Base-by-base conservation (phyloP, 2,329 filamentous ascomycete species). In the Neopestalotiopsis clavispora region DNA sequence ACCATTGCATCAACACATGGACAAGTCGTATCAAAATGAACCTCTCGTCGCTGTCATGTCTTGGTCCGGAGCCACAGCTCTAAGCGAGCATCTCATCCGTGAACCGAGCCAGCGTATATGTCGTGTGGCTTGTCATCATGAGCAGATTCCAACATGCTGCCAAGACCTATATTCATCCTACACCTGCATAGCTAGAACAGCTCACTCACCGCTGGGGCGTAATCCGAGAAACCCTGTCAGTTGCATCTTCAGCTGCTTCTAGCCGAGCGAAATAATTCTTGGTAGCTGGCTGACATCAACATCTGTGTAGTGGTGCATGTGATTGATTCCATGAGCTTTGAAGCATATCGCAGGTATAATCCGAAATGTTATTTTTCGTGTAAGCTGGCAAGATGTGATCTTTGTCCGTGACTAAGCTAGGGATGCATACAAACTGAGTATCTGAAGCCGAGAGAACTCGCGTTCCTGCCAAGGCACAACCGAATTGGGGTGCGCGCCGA, bases 381-480 rank as follows among this genome's bases (percentile, higher is more conserved):
- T 52, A 52, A 52, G 45, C 45, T 52, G 45, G n/a, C 45, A 17
- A 52, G 45, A n/a, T n/a, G 17, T 20, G 45, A 20, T 52, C 45
- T 52, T 52, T 20, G 45, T 20, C 17, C 20, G 45, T 52, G n/a
- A 52, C 45, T 52, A 52, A 52, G 45, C 45, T 52, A 28, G 45
- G 45, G 45, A 23, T n/a, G n/a, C 6, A n/a, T 17, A 52, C 45
- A 20, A 52, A 52, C 45, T 52, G 45, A 52, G 45, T 20, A 52
- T 17, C 45, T 52, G 45, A 23, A 59, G 32, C 57, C 23, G 57
- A 10, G 9, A 4, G 12, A 23, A 59, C 57, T 59, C 23, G 57
- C 45, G 45, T 52, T 20, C 45, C 20, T 20, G 59, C 59, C 59
- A 62, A 62, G 59, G 59, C 30, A 62, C 13, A n/a, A 13, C 59